A percentile compares a stretch with the other conserved stretches of the same genome.
Evolutionary conservation across 1,139 yeast genomes (phyloP).

Genomic region (Nematodospora anomalae): DNA sequence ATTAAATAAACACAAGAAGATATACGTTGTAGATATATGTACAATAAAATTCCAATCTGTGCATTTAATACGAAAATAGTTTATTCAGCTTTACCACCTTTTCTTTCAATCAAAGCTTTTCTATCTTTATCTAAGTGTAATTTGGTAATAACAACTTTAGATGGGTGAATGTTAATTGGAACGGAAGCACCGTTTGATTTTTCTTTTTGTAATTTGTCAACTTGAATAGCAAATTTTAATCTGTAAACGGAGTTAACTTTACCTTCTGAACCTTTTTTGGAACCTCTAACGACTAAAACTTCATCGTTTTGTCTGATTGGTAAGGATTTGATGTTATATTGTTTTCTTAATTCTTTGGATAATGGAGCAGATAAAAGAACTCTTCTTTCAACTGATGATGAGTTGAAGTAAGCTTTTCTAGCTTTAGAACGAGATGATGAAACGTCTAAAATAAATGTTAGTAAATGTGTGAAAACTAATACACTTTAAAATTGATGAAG

Average conservation of each 20-base stretch:
- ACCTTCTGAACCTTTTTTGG: constrained; percentile 99
- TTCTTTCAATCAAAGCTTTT: constrained; percentile 84
- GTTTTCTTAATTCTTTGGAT: constrained; percentile 97
- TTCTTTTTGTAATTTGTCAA: constrained; percentile 97
- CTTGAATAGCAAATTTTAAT: constrained; percentile 94
- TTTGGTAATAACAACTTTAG: constrained; percentile 98
- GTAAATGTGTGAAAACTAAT: too few relatives aligned
- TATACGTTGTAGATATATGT: neutral
- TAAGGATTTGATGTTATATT: constrained; percentile 92
- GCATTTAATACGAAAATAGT: constrained; percentile 2
- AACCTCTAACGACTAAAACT: constrained; percentile 95
- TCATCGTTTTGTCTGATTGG: constrained; percentile 99
- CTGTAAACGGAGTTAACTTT: constrained; percentile 98
- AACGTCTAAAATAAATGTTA: constrained; percentile 66
- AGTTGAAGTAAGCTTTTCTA: constrained; percentile 99
- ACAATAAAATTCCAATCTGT: neutral
- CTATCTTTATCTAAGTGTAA: constrained; percentile 98
- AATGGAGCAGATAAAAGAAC: constrained; percentile 96
- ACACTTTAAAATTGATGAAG: neutral
- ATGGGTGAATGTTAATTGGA: constrained; percentile 97
- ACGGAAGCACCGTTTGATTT: constrained; percentile 98
- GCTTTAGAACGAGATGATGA: constrained; percentile 99
- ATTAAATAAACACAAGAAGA: constrained; percentile 18
- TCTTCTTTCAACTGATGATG: constrained; percentile 97
- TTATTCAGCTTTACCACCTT: constrained; percentile 41